A percentile compares a stretch with the other conserved stretches of the same genome.
These are phyloP conservation scores for Marasmius oreades DNA, from an alignment of 1,284 basidiomycete species.

Conservation along the genomic window DNA sequence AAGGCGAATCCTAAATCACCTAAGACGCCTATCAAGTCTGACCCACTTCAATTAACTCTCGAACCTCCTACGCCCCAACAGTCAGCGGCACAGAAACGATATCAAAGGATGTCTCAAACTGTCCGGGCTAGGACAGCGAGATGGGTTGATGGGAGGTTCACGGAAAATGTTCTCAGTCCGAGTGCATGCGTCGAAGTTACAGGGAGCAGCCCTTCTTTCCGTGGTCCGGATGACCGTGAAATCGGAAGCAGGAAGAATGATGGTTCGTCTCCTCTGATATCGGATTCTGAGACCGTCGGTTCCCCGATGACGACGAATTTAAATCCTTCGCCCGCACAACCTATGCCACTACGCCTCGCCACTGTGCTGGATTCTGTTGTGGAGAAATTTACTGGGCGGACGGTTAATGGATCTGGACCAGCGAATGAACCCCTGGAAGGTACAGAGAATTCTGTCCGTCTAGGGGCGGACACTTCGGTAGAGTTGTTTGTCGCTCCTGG, in stretches of 20 bases:
- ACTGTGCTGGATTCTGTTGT: conserved; percentile 39
- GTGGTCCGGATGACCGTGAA: not conserved
- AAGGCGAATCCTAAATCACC: conserved; percentile 10
- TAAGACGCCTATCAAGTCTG: conserved; percentile 17
- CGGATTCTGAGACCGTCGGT: conserved; percentile 14
- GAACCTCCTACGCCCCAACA: conserved; percentile 34
- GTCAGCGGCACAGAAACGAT: conserved; percentile 21
- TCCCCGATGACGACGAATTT: conserved; percentile 11
- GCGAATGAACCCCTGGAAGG: not conserved
- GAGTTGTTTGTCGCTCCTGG: not conserved
- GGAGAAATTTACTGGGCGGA: conserved; percentile 32
- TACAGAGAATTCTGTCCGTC: not conserved
- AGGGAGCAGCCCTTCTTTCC: not conserved
- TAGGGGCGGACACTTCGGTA: not conserved
- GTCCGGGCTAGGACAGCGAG: conserved; percentile 47
- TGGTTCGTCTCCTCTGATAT: too few species aligned
- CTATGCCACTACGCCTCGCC: conserved; percentile 32
- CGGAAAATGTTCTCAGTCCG: conserved; percentile 23
- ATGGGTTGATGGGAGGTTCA: conserved; percentile 52
- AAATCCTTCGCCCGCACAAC: conserved; percentile 24
- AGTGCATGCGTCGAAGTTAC: not conserved
- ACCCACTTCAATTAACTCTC: conserved; percentile 31
- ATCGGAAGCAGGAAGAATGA: not conserved
- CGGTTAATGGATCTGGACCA: not conserved
- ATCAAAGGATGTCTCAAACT: conserved; percentile 49